Conservation (phyloP, 495 filamentous ascomycete genomes). For the Penicillium silybi region DNA sequence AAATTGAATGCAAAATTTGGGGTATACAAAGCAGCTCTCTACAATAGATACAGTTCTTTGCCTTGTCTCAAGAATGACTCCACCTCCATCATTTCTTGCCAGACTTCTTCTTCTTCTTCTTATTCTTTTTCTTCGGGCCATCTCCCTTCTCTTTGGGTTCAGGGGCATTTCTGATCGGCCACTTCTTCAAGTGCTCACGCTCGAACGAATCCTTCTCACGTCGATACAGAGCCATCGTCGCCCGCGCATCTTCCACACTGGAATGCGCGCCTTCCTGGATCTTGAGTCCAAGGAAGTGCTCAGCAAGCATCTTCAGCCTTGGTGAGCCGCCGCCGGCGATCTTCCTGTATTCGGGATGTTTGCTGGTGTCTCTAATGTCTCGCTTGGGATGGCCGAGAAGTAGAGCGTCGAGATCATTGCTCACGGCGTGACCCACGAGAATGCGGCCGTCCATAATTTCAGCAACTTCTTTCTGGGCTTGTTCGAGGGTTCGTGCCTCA, state of each 20-base stretch:
- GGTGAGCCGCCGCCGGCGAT: constrained; percentile 76
- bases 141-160: constrained; percentile 36
- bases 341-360: constrained; percentile 66
- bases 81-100: constrained; percentile 40
- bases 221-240: constrained; percentile 81
- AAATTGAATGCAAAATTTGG: constrained; percentile 18
- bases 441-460: constrained; percentile 69
- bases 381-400: constrained; percentile 69
- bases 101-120: constrained; percentile 50
- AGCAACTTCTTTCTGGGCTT: constrained; percentile 69
- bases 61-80: constrained; percentile 1
- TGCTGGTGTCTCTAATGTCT: constrained; percentile 81
- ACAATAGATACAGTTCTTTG: constrained; percentile 15
- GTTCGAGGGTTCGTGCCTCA: constrained; percentile 62
- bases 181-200: constrained; percentile 63
- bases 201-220: constrained; percentile 81
- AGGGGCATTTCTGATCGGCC: constrained; percentile 45
- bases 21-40: constrained; percentile 24
- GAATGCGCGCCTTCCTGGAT: constrained; percentile 75
- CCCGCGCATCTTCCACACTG: constrained; percentile 84
- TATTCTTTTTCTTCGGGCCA: constrained; percentile 45
- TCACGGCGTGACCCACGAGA: constrained; percentile 85
- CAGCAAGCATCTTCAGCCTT: constrained; percentile 67
- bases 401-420: constrained; percentile 77
- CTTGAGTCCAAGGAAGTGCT: constrained; percentile 73